These are phyloP conservation scores for Bidens hawaiensis DNA, from an alignment of 140 eudicot genomes.

Conservation along the genomic window DNA sequence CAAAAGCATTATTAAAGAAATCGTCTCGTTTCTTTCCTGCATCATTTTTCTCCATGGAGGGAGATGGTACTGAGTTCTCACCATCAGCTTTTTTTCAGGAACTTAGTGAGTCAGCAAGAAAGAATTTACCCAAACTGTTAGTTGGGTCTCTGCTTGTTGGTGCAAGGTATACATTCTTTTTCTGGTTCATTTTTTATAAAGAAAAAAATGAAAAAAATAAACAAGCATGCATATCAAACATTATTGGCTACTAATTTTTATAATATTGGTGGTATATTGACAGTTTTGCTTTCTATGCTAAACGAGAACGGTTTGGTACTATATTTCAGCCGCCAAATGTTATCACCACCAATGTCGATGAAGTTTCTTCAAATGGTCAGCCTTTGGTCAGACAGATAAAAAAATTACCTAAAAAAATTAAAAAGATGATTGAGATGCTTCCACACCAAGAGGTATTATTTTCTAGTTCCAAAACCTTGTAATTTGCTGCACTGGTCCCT, in stretches of 20 bases:
- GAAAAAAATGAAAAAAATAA: background rate
- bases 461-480: background rate
- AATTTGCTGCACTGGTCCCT: slow-evolving; percentile 2
- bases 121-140: slow-evolving; percentile 69
- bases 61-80: slow-evolving; percentile 71
- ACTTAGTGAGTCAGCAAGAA: slow-evolving; percentile 55
- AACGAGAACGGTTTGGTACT: slow-evolving; percentile 46
- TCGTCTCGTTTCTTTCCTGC: slow-evolving; percentile 98
- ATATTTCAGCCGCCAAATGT: slow-evolving; percentile 63
- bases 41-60: slow-evolving; percentile 85
- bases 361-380: slow-evolving; percentile 56
- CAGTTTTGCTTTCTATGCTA: slow-evolving; percentile 70
- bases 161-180: slow-evolving; percentile 61
- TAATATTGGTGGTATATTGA: slow-evolving; percentile 20
- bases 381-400: slow-evolving; percentile 63
- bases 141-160: slow-evolving; percentile 72
- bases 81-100: slow-evolving; percentile 64
- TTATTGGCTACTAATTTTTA: slow-evolving; percentile 1
- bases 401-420: slow-evolving; percentile 52
- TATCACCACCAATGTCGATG: slow-evolving; percentile 63
- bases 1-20: slow-evolving; percentile 72
- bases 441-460: slow-evolving; percentile 93
- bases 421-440: slow-evolving; percentile 67
- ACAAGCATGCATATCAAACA: background rate
- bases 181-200: background rate